Evolutionary conservation across 441 rosid genomes (phyloP).

Genomic region (Populus tomentosa): DNA sequence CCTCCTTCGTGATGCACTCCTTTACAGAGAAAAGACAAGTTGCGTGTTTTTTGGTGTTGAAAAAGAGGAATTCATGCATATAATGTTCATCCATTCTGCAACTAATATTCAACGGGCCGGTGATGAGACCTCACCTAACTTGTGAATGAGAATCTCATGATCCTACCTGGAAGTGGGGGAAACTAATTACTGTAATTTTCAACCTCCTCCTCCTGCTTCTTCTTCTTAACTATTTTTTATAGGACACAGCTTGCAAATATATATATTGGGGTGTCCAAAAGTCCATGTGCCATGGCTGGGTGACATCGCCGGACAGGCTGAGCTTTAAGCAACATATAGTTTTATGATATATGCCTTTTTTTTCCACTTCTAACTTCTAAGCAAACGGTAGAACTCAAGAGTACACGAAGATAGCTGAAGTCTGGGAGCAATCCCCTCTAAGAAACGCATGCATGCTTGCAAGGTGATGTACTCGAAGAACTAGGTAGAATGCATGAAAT

Average conservation of each 20-base stretch:
- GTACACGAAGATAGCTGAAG: background rate
- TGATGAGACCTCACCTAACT: background rate
- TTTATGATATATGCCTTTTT: no score
- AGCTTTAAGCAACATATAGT: no score
- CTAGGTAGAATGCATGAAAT: background rate
- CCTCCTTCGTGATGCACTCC: background rate
- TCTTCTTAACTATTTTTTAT: background rate
- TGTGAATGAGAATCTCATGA: background rate
- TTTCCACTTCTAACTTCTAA: background rate
- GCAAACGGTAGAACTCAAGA: background rate
- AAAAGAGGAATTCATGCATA: background rate
- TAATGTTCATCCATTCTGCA: background rate
- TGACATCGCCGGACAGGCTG: no score
- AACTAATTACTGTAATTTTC: background rate
- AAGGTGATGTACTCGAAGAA: background rate
- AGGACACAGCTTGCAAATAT: no score
- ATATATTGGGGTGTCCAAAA: background rate
- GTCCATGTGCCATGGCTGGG: background rate
- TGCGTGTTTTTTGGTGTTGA: background rate
- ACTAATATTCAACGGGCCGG: background rate
- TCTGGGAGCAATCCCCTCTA: background rate
- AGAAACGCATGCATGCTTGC: background rate
- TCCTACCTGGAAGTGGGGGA: background rate
- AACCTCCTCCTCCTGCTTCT: no score
- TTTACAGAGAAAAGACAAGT: background rate